Percentiles rank a stretch among this genome's conserved stretches.
Conservation (phyloP, 2,329 filamentous ascomycete genomes). For the Cercospora zeina region DNA sequence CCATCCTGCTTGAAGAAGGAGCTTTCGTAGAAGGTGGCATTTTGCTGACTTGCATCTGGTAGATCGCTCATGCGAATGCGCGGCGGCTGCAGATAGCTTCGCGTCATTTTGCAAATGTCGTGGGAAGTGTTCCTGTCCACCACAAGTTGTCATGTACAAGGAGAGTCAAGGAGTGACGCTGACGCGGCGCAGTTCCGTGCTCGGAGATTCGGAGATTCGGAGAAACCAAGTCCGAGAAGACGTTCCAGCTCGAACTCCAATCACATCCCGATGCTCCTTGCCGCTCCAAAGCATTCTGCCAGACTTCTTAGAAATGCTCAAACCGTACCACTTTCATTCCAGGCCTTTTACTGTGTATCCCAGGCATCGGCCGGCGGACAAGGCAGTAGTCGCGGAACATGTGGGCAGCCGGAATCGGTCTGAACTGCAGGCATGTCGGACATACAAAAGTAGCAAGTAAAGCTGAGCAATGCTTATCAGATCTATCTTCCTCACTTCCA, state of each 20-base stretch:
- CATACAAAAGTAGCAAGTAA: slow-evolving; percentile 3
- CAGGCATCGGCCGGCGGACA: background rate
- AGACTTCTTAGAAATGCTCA: slow-evolving; percentile 6
- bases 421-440: background rate
- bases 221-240: slow-evolving; percentile 3
- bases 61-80: background rate
- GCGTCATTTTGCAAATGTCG: background rate
- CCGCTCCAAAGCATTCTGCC: background rate
- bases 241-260: background rate
- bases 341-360: background rate
- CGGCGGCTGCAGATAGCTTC: background rate
- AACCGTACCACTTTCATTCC: background rate
- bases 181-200: background rate
- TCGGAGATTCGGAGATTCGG: slow-evolving; percentile 7
- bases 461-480: background rate
- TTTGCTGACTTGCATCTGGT: background rate
- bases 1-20: background rate
- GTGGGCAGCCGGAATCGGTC: slow-evolving; percentile 3
- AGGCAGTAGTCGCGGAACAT: background rate
- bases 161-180: background rate
- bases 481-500: background rate
- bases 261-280: background rate
- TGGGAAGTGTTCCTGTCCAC: background rate
- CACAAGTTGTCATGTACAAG: too few species aligned
- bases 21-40: background rate